A percentile compares a stretch with the other conserved stretches of the same genome.
phyloP scores from a whole-genome alignment of 2,329 filamentous ascomycete species.

The Mycosphaerella sp. region DNA sequence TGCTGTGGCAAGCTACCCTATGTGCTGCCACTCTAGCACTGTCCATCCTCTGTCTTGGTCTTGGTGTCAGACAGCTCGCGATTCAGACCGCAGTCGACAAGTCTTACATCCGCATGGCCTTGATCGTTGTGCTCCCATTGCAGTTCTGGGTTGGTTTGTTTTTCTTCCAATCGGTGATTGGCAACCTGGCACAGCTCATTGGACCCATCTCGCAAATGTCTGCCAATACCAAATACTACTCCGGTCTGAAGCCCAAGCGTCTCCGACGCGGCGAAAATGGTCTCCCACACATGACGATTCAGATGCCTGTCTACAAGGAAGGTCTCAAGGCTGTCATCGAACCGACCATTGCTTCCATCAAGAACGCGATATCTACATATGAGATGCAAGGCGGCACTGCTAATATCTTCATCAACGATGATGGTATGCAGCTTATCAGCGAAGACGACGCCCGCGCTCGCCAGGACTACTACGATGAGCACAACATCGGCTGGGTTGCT shows the following conservation, averaged over 20 bases:
- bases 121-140: conserved; percentile 47
- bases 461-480: conserved; percentile 46
- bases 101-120: conserved; percentile 49
- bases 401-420: conserved; percentile 63
- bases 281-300: conserved; percentile 52
- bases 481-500: conserved; percentile 46
- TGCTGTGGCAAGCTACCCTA: conserved; percentile 51
- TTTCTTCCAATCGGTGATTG: conserved; percentile 44
- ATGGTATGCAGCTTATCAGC: conserved; percentile 58
- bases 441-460: conserved; percentile 40
- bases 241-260: conserved; percentile 37
- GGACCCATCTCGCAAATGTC: conserved; percentile 42
- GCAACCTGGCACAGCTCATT: conserved; percentile 38
- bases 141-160: conserved; percentile 55
- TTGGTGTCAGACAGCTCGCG: conserved; percentile 51
- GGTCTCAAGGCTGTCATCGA: conserved; percentile 37
- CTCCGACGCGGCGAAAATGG: conserved; percentile 31
- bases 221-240: conserved; percentile 43
- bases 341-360: conserved; percentile 36
- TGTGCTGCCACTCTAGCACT: conserved; percentile 50
- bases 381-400: conserved; percentile 56
- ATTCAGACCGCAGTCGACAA: conserved; percentile 50
- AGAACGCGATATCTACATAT: conserved; percentile 45
- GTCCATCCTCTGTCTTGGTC: conserved; percentile 48
- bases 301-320: conserved; percentile 40